Evolutionary conservation across 208 protist genomes (phyloP).

Genomic region (Entamoeba dispar): DNA sequence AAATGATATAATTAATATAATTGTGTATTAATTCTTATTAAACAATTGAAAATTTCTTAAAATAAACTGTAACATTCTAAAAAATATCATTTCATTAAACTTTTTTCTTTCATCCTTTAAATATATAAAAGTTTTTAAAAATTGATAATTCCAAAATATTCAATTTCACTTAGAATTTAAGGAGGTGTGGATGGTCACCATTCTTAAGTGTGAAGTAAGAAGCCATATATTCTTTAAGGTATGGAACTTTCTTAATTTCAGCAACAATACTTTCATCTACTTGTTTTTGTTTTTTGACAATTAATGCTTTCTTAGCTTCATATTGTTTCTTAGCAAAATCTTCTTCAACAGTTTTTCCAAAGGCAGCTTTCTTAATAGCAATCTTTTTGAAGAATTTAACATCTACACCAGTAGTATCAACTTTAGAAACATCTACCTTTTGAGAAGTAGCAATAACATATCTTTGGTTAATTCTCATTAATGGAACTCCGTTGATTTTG

Average conservation of each 20-base stretch:
- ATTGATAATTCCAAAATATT: too few species aligned
- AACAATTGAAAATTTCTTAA: too few species aligned
- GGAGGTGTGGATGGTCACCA: conserved; percentile 46
- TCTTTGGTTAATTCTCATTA: conserved; percentile 76
- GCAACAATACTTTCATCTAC: conserved; percentile 46
- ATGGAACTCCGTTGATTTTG: conserved; percentile 80
- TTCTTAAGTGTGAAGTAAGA: conserved; percentile 50
- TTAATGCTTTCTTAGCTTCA: conserved; percentile 41
- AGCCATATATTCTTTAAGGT: conserved; percentile 45
- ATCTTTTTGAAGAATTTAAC: neutral
- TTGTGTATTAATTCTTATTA: too few species aligned
- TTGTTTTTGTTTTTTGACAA: conserved; percentile 44
- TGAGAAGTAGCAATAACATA: conserved; percentile 90
- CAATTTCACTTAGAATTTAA: conserved; percentile 55
- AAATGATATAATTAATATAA: too few species aligned
- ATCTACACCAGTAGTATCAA: conserved; percentile 44
- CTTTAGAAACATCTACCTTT: conserved; percentile 64
- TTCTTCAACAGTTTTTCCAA: conserved; percentile 31
- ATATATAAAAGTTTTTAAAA: too few species aligned
- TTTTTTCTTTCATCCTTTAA: too few species aligned
- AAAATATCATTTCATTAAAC: too few species aligned
- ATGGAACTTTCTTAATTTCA: conserved; percentile 35
- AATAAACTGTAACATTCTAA: too few species aligned
- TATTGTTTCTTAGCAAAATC: conserved; percentile 20
- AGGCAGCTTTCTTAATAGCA: conserved; percentile 15